Percentiles rank a stretch among this genome's conserved stretches.
Evolutionary conservation across 108 stramenopile genomes (phyloP).

Genomic region (Skeletonema tropicum): DNA sequence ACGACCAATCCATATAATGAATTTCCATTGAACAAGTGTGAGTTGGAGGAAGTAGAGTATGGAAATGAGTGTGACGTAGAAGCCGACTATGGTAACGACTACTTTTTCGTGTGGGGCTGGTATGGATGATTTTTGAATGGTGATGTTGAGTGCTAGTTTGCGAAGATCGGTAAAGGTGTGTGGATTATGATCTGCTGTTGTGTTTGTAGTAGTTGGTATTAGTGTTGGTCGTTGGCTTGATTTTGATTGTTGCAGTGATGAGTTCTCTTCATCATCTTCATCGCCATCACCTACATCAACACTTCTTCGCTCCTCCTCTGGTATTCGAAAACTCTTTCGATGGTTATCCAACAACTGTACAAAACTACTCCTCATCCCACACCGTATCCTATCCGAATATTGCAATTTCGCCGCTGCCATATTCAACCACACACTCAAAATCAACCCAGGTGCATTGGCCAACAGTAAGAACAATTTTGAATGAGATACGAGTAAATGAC

Average conservation of each 20-base stretch:
- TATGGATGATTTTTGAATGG: conserved; percentile 60
- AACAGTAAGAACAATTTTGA: conserved; percentile 73
- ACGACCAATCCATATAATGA: conserved; percentile 66
- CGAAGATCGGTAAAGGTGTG: conserved; percentile 44
- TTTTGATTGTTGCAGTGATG: no score
- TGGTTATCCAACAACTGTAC: conserved; percentile 52
- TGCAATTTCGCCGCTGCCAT: conserved; percentile 71
- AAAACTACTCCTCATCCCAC: conserved; percentile 44
- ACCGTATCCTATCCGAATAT: conserved; percentile 53
- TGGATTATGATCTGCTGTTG: no score
- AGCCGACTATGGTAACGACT: conserved; percentile 49
- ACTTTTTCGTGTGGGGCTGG: conserved; percentile 70
- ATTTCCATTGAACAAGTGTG: conserved; percentile 28
- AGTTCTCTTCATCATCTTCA: no score
- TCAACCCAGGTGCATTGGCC: conserved; percentile 76
- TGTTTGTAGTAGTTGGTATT: no score
- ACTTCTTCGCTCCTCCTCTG: no score
- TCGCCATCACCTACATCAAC: no score
- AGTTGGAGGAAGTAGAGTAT: conserved; percentile 42
- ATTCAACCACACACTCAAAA: conserved; percentile 77
- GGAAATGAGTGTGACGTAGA: conserved; percentile 59
- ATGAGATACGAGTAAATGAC: conserved; percentile 62
- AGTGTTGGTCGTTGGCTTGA: no score
- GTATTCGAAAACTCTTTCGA: no score
- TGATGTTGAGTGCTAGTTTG: conserved; percentile 60